Evolutionary conservation across 768 basidiomycete genomes (phyloP).

Genomic region (Dentipellis sp.): DNA sequence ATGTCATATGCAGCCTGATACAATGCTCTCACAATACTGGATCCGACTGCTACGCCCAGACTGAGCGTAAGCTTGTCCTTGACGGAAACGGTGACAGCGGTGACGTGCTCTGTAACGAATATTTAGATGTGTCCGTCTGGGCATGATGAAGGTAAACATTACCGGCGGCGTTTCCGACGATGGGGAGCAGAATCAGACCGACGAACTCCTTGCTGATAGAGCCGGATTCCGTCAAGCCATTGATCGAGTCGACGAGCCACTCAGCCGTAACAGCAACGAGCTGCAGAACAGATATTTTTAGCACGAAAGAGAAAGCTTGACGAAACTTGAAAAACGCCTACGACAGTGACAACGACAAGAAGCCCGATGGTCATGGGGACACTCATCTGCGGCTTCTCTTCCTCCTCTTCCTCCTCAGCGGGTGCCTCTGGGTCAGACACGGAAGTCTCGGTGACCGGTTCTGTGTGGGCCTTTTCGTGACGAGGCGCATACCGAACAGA

Average conservation of each 20-base stretch:
- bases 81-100: conserved; percentile 85
- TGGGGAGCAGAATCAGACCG: conserved; percentile 81
- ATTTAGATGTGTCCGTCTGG: background rate
- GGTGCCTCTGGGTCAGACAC: conserved; percentile 11
- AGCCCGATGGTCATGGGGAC: conserved; percentile 25
- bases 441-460: background rate
- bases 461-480: background rate
- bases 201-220: conserved; percentile 72
- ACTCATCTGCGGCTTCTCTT: conserved; percentile 27
- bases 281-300: conserved; percentile 10
- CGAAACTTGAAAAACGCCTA: conserved; percentile 13
- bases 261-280: conserved; percentile 48
- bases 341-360: conserved; percentile 30
- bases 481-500: background rate
- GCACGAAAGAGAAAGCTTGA: background rate
- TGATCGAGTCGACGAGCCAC: conserved; percentile 72
- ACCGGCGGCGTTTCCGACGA: conserved; percentile 85
- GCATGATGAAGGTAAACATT: conserved; percentile 11
- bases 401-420: conserved; percentile 19
- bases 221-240: conserved; percentile 52
- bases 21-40: conserved; percentile 51
- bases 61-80: conserved; percentile 85
- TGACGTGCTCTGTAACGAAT: conserved; percentile 60
- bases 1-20: background rate
- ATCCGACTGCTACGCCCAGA: conserved; percentile 84